Conservation (phyloP, 1,284 basidiomycete genomes). For the Microbotryum violaceum region DNA sequence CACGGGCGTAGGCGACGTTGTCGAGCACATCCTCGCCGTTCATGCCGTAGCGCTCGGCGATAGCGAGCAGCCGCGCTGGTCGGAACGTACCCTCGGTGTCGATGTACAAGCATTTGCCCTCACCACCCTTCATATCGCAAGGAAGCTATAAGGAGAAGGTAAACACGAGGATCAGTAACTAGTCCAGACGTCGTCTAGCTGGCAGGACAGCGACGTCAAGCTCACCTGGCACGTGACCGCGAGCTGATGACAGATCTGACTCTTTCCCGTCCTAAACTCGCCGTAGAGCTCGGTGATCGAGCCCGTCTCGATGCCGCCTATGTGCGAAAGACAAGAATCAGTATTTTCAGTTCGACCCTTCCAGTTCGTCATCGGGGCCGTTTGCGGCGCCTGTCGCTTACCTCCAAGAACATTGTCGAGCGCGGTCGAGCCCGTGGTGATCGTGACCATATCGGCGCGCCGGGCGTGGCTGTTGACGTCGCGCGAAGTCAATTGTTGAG, state of each 20-base stretch:
- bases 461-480: constrained; percentile 62
- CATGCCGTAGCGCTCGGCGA: constrained; percentile 89
- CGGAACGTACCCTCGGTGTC: constrained; percentile 99
- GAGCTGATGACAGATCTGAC: constrained; percentile 94
- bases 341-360: background rate
- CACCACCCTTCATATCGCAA: constrained; percentile 94
- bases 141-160: constrained; percentile 53
- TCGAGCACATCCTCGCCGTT: constrained; percentile 97
- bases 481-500: background rate
- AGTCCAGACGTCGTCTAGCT: background rate
- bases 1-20: constrained; percentile 96
- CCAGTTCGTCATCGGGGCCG: background rate
- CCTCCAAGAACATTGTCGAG: constrained; percentile 93
- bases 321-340: constrained; percentile 2
- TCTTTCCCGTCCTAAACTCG: constrained; percentile 97
- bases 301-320: constrained; percentile 94
- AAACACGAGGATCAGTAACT: background rate
- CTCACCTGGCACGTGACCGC: constrained; percentile 86
- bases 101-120: constrained; percentile 98
- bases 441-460: constrained; percentile 91
- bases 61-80: constrained; percentile 85
- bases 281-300: constrained; percentile 98
- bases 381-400: constrained; percentile 39
- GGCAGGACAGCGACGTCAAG: background rate
- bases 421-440: constrained; percentile 94